Evolutionary conservation across 768 basidiomycete species (phyloP), one percentile per base, ranked within the genome.

Genomic region (Rickenella mellea): DNA sequence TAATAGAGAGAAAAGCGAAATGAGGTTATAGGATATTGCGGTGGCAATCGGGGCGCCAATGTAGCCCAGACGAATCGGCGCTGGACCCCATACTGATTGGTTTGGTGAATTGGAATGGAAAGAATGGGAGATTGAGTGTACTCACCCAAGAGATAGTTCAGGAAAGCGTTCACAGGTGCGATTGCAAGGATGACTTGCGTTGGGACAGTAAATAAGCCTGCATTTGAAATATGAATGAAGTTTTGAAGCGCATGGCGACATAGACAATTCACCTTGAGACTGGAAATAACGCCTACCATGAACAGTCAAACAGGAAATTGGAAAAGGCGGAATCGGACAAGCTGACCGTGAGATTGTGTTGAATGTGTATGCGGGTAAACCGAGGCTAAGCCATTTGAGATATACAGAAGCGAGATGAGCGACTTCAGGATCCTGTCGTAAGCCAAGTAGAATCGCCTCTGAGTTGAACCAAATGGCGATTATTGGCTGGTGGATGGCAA

Each of bases 1-100:
- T 25, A 68, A 42, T 38, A 85, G 64, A 1, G 78, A 85, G 42
- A 72, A 55, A 32, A 75, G 41, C 0, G 78, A 68, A 31, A 91
- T 80, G n/a, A 94, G 68, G 57, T 93, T 94, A 64, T 92, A 88
- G 11, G 85, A 86, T 31, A 93, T 70, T 0, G 85, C 80, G 2
- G 91, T 91, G 1, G 93, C 85, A 15, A 97, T 69, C 0, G 94
- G 94, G 3, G 92, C 94, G 11, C 94, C 94, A 40, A 86, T 77
- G 61, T 88, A 99, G 1, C 93, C 93, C 2, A 97, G 67, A 11
- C 24, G 33, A 22, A 36, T 14, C 28, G 37, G 21, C 14, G 14
- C 37, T 9, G 49, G 49, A 25, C 45, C 50, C 50, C 49, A 40
- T 2, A 45, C 40, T 48, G 31, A 4, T 5, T 9, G 11, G 26